Evolutionary conservation across 208 protist genomes (phyloP).

Genomic region (Trichomonas vaginalis): DNA sequence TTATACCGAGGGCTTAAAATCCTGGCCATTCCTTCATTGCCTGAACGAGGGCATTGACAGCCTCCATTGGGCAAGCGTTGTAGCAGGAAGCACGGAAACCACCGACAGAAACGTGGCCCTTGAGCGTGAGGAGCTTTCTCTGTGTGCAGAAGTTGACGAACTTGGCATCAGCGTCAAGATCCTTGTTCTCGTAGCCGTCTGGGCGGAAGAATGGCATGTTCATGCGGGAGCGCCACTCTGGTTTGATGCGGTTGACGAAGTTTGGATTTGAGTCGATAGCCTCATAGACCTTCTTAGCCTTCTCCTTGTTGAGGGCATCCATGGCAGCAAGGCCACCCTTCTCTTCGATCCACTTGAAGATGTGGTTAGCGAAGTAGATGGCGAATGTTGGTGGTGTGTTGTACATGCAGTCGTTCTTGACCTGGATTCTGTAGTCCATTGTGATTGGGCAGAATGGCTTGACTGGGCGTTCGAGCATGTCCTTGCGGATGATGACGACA

Average conservation of each 20-base stretch:
- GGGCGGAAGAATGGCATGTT: slow-evolving; percentile 12
- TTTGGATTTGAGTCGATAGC: neutral
- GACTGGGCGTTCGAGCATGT: neutral
- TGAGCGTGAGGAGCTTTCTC: neutral
- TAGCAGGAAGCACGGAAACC: neutral
- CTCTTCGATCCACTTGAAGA: slow-evolving; percentile 16
- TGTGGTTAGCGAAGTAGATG: neutral
- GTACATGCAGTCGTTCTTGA: neutral
- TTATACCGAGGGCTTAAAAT: neutral
- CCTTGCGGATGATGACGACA: neutral
- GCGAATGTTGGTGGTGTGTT: slow-evolving; percentile 14
- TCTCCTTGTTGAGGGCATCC: neutral
- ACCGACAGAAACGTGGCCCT: neutral
- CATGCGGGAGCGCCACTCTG: neutral
- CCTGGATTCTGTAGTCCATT: neutral
- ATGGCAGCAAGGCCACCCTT: neutral
- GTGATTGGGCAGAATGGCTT: neutral
- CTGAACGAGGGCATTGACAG: neutral
- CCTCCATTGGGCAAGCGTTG: neutral
- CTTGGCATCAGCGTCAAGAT: neutral
- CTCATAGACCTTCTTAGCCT: slow-evolving; percentile 6
- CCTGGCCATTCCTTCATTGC: neutral
- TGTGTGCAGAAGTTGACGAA: neutral
- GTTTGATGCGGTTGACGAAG: neutral
- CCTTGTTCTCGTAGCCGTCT: neutral